Percentiles rank a stretch among this genome's conserved stretches.
Evolutionary conservation across 495 filamentous ascomycete genomes (phyloP).

Genomic region (Immersiella caudata): DNA sequence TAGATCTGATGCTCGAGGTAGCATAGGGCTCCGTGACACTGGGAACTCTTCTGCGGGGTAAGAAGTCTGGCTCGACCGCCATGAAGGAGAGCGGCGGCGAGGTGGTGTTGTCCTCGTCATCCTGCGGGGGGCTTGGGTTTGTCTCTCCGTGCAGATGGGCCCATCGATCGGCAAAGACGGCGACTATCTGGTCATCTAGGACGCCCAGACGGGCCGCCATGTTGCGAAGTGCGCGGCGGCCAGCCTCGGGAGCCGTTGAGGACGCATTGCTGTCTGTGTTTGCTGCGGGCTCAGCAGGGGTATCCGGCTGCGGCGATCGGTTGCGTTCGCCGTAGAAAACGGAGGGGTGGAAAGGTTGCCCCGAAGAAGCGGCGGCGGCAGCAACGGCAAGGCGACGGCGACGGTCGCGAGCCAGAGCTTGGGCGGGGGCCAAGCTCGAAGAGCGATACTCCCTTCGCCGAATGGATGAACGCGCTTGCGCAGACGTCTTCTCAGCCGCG

Average conservation of each 20-base stretch:
- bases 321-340: slow-evolving; percentile 5
- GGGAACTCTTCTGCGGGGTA: slow-evolving; percentile 12
- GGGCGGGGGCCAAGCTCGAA: slow-evolving; percentile 27
- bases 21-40: slow-evolving; percentile 22
- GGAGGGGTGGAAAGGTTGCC: background rate
- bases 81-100: slow-evolving; percentile 18
- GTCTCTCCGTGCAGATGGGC: slow-evolving; percentile 31
- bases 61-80: slow-evolving; percentile 28
- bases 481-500: slow-evolving; percentile 51
- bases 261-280: slow-evolving; percentile 21
- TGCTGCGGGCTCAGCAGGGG: slow-evolving; percentile 1
- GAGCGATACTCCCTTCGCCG: slow-evolving; percentile 47
- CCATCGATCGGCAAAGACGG: slow-evolving; percentile 38
- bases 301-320: slow-evolving; percentile 16
- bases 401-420: slow-evolving; percentile 42
- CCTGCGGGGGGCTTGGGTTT: slow-evolving; percentile 22
- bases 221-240: slow-evolving; percentile 25
- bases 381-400: slow-evolving; percentile 31
- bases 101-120: slow-evolving; percentile 17
- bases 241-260: slow-evolving; percentile 8
- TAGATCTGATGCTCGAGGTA: slow-evolving; percentile 30
- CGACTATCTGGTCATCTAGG: slow-evolving; percentile 32
- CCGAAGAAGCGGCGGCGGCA: slow-evolving; percentile 23
- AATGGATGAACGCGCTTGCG: slow-evolving; percentile 71
- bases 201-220: slow-evolving; percentile 24